Evolutionary conservation across 176 grass and related monocot species (phyloP), one percentile per base, ranked within the genome.

Genomic region (Cenchrus fungigraminus): DNA sequence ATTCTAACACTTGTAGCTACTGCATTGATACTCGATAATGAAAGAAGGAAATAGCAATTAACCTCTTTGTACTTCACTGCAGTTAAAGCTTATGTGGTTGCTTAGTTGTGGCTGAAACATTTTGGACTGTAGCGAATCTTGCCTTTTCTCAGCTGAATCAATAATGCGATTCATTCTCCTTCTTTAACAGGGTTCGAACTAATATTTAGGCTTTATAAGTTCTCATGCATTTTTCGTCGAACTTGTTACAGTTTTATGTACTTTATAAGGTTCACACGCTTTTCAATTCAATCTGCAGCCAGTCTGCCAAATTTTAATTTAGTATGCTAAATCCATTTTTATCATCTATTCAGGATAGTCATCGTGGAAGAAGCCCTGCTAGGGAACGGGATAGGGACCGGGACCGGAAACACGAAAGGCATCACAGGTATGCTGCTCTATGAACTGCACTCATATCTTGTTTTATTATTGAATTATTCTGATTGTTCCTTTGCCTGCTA

Each of bases 291-390:
- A 52, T 76, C 12, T 77, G 31, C 29, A 57, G 7, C 66, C 6
- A 19, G 14, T 42, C 11, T 15, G 14, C 40, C 55, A 65, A 61
- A 8, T 89, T 78, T 78, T 31, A 4, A 43, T 6, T n/a, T 19
- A 15, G 31, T 44, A 29, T 83, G 59, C 17, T 87, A 12, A 84
- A 64, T 81, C 67, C 3, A 31, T 80, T 88, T 60, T 58, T 83
- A 17, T 28, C 10, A 8, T 78, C 61, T 75, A 68, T 81, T 40
- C 79, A 99, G 91, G 94, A 88, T 44, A 77, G 89, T 57, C 83
- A 94, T 86, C 89, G 66, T 82, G 97, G 97, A 79, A 89, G 93
- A 65, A 99, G 90, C 67, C 91, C 88, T n/a, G 68, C 76, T 29
- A 89, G 84, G 80, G 96, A 95, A 53, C 78, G 88, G 51, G 97